Evolutionary conservation across 1,284 basidiomycete genomes (phyloP).

Genomic region (Pseudozyma thailandica): DNA sequence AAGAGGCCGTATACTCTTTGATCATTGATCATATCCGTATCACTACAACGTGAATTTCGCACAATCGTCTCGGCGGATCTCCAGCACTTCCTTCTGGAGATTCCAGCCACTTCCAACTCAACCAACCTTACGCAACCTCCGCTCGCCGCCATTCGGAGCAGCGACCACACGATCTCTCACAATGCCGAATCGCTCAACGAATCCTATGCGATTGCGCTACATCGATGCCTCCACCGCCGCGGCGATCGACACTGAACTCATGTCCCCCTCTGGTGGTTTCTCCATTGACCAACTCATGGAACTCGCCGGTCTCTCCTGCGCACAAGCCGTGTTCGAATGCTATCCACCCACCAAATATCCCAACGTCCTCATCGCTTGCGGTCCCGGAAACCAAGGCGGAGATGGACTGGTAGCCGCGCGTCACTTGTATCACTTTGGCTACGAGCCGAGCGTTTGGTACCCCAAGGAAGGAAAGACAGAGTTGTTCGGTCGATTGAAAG

Average conservation of each 20-base stretch:
- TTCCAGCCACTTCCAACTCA: background rate
- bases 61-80: slow-evolving; percentile 3
- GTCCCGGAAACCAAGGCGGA: slow-evolving; percentile 86
- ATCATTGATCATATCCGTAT: too few species aligned
- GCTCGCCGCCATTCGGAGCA: background rate
- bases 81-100: slow-evolving; percentile 11
- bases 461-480: slow-evolving; percentile 63
- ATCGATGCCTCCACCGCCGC: slow-evolving; percentile 54
- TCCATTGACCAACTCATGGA: slow-evolving; percentile 84
- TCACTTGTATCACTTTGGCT: slow-evolving; percentile 74
- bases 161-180: background rate
- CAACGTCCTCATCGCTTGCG: slow-evolving; percentile 89
- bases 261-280: slow-evolving; percentile 58
- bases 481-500: slow-evolving; percentile 75
- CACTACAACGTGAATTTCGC: too few species aligned
- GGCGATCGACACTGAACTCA: slow-evolving; percentile 61
- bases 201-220: slow-evolving; percentile 51
- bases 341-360: slow-evolving; percentile 77
- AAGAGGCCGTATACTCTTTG: too few species aligned
- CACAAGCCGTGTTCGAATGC: slow-evolving; percentile 82
- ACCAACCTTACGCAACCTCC: background rate
- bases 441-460: slow-evolving; percentile 61
- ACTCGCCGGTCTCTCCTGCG: slow-evolving; percentile 94
- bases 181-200: background rate
- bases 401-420: slow-evolving; percentile 96